Evolutionary conservation across 176 grass and related monocot species (phyloP), one percentile per base, ranked within the genome.

Genomic region (Triticum dicoccoides): DNA sequence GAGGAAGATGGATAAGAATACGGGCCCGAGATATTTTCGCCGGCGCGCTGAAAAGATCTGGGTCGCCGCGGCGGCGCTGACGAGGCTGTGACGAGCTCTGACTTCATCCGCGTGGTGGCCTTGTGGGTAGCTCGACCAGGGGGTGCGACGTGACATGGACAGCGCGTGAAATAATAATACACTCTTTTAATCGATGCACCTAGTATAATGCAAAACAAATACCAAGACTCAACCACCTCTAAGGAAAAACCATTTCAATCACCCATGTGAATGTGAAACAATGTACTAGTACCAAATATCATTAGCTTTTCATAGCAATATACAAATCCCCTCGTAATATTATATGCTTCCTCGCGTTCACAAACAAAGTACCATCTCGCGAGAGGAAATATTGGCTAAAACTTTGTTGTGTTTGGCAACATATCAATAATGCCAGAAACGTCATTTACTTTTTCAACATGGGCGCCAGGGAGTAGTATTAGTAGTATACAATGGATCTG

Each of bases 11-110:
- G 73, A 77, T 77, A 15, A 58, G 25, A 74, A 45, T 44, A 30
- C 0, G 59, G 0, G 15, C 0, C 18, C 32, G 5, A 79, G 80
- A 90, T 90, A 87, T 90, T 87, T 90, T 76, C 47, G 80, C 6
- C 33, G 85, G 54, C 52, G 54, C 15, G 20, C 41, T 7, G 21
- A 65, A 87, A 87, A 73, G 20, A 69, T 82, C 41, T 11, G 21
- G 0, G 73, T 52, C 49, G 45, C 73, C 66, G 73, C 80, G 54
- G 73, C 58, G 66, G 89, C 80, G 12, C 23, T 65, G 84, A 86
- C 65, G 65, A 90, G 88, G 83, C 78, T 47, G 51, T 29, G 37
- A 52, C 11, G 10, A 29, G 17, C 4, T 24, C 62, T 51, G 78
- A 75, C 58, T 59, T 30, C 41, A 51, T 13, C 82, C 29, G 2